These are phyloP conservation scores for Globisporangium viniferum DNA, from an alignment of 352 stramenopile genomes.

Conservation along the genomic window DNA sequence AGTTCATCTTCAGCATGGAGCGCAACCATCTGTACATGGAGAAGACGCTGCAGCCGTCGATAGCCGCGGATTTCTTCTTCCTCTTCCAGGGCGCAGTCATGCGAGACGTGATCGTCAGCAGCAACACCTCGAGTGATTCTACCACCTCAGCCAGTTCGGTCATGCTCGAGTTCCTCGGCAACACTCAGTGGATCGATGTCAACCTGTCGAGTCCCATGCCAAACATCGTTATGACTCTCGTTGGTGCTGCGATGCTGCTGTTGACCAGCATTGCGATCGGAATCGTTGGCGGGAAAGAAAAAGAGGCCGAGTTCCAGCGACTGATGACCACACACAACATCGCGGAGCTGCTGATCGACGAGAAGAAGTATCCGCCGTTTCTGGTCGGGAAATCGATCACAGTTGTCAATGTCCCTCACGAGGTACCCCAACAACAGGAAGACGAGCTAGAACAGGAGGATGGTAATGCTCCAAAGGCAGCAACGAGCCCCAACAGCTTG, in stretches of 20 bases:
- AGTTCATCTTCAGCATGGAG: background rate
- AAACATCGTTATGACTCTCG: background rate
- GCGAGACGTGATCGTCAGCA: background rate
- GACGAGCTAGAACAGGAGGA: no score
- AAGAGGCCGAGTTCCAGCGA: background rate
- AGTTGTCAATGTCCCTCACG: no score
- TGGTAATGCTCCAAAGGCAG: background rate
- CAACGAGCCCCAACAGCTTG: no score
- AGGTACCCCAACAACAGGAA: no score
- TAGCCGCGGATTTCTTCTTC: constrained; percentile 30
- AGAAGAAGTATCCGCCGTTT: background rate
- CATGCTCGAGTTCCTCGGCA: constrained; percentile 1
- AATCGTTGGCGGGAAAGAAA: background rate
- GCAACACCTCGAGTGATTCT: no score
- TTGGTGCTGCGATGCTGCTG: background rate
- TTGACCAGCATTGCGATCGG: background rate
- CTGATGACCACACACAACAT: background rate
- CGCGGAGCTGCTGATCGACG: constrained; percentile 8
- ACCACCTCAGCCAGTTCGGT: background rate
- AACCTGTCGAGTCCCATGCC: constrained; percentile 3
- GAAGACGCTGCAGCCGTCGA: constrained; percentile 26
- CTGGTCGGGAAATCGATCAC: no score
- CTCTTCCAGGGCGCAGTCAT: constrained; percentile 30
- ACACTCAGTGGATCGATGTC: background rate
- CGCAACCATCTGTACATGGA: constrained; percentile 41